Evolutionary conservation across 2,329 filamentous ascomycete genomes (phyloP), one percentile per base, ranked within the genome.

Genomic region (Colletotrichum zoysiae): DNA sequence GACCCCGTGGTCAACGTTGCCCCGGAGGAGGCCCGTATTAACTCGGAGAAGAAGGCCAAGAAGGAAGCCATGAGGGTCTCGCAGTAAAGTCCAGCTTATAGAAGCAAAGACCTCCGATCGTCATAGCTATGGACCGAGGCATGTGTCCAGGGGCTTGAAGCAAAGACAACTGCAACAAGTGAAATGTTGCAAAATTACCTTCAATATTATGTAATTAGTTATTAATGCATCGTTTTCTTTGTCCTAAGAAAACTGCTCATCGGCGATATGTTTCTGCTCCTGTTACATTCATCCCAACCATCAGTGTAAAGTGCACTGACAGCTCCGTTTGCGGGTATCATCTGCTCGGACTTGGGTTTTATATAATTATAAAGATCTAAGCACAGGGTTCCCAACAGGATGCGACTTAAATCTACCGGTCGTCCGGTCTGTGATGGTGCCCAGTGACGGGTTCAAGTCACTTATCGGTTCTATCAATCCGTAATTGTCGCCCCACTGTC

Each of bases 1-100:
- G 74, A 75, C 20, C 20, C 46, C n/a, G 20, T 48, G 5, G 46
- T 48, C 8, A 23, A 23, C n/a, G 20, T 48, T 23, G 46, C 46
- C n/a, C 46, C 46, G 8, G 46, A 48, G 46, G 46, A 48, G n/a
- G 46, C 20, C 46, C n/a, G 46, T 9, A n/a, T 48, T 7, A 48
- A 48, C n/a, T 20, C 46, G 5, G 46, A 48, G 46, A 48, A 48
- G 46, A 12, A 48, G 46, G 46, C 46, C 1, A 48, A 23, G 46
- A 48, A 48, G 20, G 46, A 11, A 12, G 20, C 20, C 46, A n/a
- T 48, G 46, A 48, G 46, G 12, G 20, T 8, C 8, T 2, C 46
- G 20, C 7, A 9, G n/a, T 48, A 3, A 48, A 48, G 8, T 5
- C 46, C 9, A 4, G 9, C 46, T 48, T 12, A 48, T n/a, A 23